Evolutionary conservation across 345 rosid species (phyloP), one percentile per base, ranked within the genome.

Genomic region (Heritiera fomes): DNA sequence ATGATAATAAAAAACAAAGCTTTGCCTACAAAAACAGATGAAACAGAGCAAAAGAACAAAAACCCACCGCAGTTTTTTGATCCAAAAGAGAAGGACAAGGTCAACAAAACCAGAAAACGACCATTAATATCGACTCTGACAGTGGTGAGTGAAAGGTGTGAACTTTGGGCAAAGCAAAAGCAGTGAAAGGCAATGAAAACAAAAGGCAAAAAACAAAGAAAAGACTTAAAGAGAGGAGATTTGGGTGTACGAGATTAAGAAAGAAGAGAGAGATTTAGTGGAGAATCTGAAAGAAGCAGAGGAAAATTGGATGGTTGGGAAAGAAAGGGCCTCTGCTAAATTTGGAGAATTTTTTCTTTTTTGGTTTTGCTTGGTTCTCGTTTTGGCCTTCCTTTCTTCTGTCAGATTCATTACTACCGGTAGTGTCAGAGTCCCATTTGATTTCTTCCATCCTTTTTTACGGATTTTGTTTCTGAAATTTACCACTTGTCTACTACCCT

Each of bases 231-330:
- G n/a, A 68, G 50, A 17, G 59, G 55, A n/a, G 53, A 68, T 68
- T 52, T 75, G 75, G 53, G 52, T 18, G 8, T 8, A 15, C 6
- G 30, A 66, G 50, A 8, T 15, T 8, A 30, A 41, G n/a, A 30
- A 28, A 49, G 5, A 18, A 18, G 23, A 38, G 13, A 67, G 64
- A 38, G 61, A 76, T 45, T 32, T 41, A 79, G 81, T 78, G 80
- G 80, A 73, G 85, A 78, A 80, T 83, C 79, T 46, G 53, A 43
- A 45, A 79, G 14, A 55, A 53, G 70, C 23, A 62, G 75, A 76
- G 52, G 77, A 63, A 40, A 64, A 73, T 67, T 84, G 92, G 87
- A 83, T 86, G 91, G 97, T 77, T 75, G 83, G 75, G 81, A 83
- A 78, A 78, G 47, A 38, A 73, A 38, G 63, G 73, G 59, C 15